phyloP scores from a whole-genome alignment of 768 basidiomycete genomes.

The Myochromella boudieri region DNA sequence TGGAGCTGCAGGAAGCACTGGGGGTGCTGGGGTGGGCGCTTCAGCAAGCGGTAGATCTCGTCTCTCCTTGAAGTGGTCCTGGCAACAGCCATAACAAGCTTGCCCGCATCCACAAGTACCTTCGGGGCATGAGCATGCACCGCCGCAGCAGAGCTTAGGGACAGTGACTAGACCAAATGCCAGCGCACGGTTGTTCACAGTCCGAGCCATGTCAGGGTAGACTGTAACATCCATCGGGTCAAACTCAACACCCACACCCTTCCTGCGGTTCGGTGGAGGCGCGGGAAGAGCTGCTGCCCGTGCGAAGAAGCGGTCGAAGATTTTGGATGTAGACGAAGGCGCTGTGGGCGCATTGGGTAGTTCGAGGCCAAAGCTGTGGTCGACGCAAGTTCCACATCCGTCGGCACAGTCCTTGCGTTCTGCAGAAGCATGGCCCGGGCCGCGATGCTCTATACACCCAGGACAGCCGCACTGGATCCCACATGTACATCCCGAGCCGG shows the following conservation, averaged over 20 bases:
- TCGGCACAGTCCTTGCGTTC: constrained; percentile 49
- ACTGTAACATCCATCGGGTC: constrained; percentile 54
- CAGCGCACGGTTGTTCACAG: constrained; percentile 36
- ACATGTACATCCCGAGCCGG: constrained; percentile 73
- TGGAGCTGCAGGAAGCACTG: constrained; percentile 3
- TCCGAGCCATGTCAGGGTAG: constrained; percentile 37
- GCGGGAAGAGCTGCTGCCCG: constrained; percentile 69
- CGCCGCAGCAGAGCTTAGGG: constrained; percentile 70
- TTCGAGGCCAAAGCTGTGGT: constrained; percentile 43
- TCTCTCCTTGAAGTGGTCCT: constrained; percentile 24
- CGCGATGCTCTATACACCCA: constrained; percentile 73
- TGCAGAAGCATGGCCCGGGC: constrained; percentile 41
- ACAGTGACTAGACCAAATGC: constrained; percentile 53
- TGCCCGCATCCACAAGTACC: constrained; percentile 56
- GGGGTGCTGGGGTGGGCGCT: not conserved
- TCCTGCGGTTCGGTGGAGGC: constrained; percentile 45
- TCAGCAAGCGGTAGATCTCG: not conserved
- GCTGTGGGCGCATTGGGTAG: constrained; percentile 31
- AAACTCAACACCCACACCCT: constrained; percentile 33
- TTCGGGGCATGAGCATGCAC: constrained; percentile 56
- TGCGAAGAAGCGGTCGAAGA: constrained; percentile 66
- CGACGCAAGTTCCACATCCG: constrained; percentile 65
- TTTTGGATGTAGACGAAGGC: constrained; percentile 23
- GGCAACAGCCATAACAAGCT: constrained; percentile 56
- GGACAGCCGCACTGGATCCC: constrained; percentile 70